phyloP scores from a whole-genome alignment of 202 grass and related monocot species.

The Saccharum hybrid region DNA sequence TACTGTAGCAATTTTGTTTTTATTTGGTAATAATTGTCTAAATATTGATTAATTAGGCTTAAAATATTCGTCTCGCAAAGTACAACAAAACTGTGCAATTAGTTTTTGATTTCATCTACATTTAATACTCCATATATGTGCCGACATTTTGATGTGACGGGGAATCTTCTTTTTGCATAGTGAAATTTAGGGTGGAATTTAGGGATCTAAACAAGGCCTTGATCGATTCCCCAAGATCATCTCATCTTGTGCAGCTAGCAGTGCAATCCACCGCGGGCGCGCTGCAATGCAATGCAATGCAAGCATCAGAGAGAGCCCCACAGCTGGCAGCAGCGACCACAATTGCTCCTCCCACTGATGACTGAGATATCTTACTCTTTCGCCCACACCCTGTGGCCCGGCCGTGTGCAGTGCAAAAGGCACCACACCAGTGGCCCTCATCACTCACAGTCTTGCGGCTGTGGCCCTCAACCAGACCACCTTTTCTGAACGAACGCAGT shows the following conservation, averaged over 20 bases:
- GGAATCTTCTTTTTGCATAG: too few relatives aligned
- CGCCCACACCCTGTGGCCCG: slow-evolving; percentile 37
- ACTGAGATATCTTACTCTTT: slow-evolving; percentile 29
- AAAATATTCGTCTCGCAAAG: too few relatives aligned
- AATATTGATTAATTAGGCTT: too few relatives aligned
- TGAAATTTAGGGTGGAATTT: too few relatives aligned
- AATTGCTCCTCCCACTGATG: neutral
- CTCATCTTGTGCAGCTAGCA: neutral
- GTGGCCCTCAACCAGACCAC: neutral
- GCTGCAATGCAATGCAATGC: neutral
- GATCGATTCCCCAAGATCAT: neutral
- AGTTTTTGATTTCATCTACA: too few relatives aligned
- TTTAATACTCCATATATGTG: too few relatives aligned
- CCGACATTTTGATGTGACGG: too few relatives aligned
- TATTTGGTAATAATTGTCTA: too few relatives aligned
- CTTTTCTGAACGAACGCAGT: slow-evolving; percentile 31
- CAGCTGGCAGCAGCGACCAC: slow-evolving; percentile 24
- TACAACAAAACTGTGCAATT: too few relatives aligned
- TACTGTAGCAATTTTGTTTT: too few relatives aligned
- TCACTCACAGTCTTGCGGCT: slow-evolving; percentile 25
- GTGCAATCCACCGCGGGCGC: slow-evolving; percentile 6
- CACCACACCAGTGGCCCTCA: slow-evolving; percentile 39
- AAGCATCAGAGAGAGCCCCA: neutral
- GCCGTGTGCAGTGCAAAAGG: slow-evolving; percentile 41
- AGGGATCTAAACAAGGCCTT: too few relatives aligned